Base-by-base conservation (phyloP, 208 protist genomes). In the Tritrichomonas musculus region DNA sequence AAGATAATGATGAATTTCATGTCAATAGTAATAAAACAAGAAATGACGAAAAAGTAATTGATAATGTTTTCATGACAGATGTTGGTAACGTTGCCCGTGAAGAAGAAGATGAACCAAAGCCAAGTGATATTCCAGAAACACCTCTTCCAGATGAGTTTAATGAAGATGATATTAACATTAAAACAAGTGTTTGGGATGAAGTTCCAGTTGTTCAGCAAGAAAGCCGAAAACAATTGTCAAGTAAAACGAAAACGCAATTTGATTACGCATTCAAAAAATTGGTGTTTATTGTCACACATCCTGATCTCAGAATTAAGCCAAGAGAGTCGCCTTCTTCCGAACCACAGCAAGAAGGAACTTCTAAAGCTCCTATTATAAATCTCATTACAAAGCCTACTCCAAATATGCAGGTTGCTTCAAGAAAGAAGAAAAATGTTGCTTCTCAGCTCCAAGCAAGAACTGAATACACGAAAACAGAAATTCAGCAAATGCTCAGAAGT, bases 401-500 rank as follows among this genome's bases (percentile, higher is more conserved):
- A 39, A n/a, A 36, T 1, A 88, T 33, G 30, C 20, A 44, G 11
- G 36, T 77, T 47, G 25, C 36, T 20, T 47, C 4, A 25, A 82
- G 39, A 27, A 49, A 41, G 13, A 30, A 82, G 39, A 82, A 82
- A 50, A 20, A 47, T n/a, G 73, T 50, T 41, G 41, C 73, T 30
- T 60, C 77, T 20, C 25, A 88, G 36, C 47, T 88, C 5, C n/a
- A 44, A 60, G 77, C 77, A 11, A 57, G 47, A 57, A 88, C 77
- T 11, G 77, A 88, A 36, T 88, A 88, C 30, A 88, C 77, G 30
- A 88, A 88, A n/a, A 57, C 41, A 57, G 77, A 88, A 57, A n/a
- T 88, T 33, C 77, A 88, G 22, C 41, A 88, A 27, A 88, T 88
- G 77, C n/a, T 88, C 13, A 25, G 47, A n/a, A 57, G 47, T 57